Percentiles rank a stretch among this genome's conserved stretches.
phyloP scores from a whole-genome alignment of 352 stramenopile genomes.

The Phytopythium litorale region DNA sequence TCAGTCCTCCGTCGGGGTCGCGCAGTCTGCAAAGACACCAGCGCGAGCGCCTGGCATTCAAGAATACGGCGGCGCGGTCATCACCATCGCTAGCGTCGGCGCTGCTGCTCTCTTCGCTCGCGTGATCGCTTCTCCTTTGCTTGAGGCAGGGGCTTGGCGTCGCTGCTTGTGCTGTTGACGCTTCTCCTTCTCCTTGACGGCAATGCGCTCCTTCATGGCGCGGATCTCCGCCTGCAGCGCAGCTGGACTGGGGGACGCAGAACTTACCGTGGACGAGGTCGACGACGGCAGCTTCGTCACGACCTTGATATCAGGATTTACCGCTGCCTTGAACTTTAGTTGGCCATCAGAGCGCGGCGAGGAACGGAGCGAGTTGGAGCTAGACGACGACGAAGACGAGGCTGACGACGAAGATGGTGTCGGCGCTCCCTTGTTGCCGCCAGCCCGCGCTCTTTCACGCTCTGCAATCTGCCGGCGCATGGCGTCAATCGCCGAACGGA shows the following conservation, averaged over 20 bases:
- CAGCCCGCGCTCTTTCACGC: constrained; percentile 28
- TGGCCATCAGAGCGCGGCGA: background rate
- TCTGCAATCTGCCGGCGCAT: constrained; percentile 57
- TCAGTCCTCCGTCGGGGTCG: background rate
- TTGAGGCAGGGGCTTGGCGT: background rate
- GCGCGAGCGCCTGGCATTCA: constrained; percentile 1
- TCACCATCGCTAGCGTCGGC: constrained; percentile 4
- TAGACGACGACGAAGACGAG: constrained; percentile 13
- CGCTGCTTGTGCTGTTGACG: background rate
- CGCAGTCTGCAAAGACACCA: background rate
- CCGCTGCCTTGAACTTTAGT: background rate
- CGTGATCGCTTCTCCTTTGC: background rate
- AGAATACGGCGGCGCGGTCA: background rate
- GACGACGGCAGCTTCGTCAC: background rate
- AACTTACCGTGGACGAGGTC: background rate
- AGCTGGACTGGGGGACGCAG: background rate
- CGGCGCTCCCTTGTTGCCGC: background rate
- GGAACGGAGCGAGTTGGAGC: background rate
- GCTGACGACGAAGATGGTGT: background rate
- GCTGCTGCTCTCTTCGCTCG: background rate
- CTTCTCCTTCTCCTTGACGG: constrained; percentile 22
- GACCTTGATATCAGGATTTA: background rate
- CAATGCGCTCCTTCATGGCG: constrained; percentile 29
- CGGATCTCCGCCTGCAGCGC: constrained; percentile 17
- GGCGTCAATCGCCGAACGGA: constrained; percentile 39